Percentiles rank a stretch among this genome's conserved stretches.
Evolutionary conservation across 169 alveolate species (phyloP).

Genomic region (Cryptosporidium sp.): DNA sequence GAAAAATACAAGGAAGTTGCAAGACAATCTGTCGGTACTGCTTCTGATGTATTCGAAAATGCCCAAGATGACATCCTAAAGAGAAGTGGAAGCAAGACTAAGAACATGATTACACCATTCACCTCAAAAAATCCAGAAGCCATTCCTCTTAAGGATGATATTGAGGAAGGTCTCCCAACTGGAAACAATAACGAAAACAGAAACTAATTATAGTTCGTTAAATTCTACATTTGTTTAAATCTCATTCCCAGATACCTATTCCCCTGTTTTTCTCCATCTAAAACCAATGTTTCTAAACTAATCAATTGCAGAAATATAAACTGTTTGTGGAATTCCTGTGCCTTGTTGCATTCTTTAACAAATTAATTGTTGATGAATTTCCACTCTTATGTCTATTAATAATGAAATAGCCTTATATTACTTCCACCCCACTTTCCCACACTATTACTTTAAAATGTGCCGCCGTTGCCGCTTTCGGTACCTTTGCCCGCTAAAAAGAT

Average conservation of each 20-base stretch:
- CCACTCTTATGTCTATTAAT: no score
- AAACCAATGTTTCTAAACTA: not conserved
- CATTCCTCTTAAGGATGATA: slow-evolving; percentile 64
- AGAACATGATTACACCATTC: slow-evolving; percentile 14
- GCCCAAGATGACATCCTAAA: slow-evolving; percentile 59
- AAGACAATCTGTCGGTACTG: slow-evolving; percentile 72
- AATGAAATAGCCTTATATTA: no score
- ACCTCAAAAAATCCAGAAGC: slow-evolving; percentile 33
- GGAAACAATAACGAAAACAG: slow-evolving; percentile 19
- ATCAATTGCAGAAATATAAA: no score
- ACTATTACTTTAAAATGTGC: not conserved
- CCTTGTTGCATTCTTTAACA: no score
- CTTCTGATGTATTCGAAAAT: slow-evolving; percentile 72
- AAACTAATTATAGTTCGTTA: slow-evolving; percentile 2
- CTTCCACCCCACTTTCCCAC: not conserved
- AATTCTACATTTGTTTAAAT: not conserved
- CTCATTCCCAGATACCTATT: not conserved
- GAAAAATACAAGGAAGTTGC: slow-evolving; percentile 67
- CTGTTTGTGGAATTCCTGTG: no score
- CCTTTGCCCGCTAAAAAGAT: slow-evolving; percentile 4
- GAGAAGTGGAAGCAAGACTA: slow-evolving; percentile 23
- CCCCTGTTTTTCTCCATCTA: not conserved
- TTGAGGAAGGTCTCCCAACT: slow-evolving; percentile 70
- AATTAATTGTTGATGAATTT: no score
- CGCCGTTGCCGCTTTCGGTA: not conserved